Conservation (phyloP, 257 asterid species). For the Gardenia jasminoides region DNA sequence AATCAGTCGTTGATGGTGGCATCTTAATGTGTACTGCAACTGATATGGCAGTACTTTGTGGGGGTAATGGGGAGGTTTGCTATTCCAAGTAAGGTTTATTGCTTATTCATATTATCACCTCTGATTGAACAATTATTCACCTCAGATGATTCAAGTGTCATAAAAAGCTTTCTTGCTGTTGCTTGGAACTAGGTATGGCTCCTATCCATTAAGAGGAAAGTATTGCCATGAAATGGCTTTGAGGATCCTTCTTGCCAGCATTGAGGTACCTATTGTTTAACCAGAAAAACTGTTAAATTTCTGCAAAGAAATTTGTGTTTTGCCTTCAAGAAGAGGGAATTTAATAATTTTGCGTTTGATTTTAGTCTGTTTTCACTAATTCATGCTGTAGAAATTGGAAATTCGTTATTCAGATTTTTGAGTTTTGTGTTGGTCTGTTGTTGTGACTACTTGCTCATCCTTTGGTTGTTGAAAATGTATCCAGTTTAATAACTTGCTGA, state of each 20-base stretch:
- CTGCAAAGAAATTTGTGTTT: neutral
- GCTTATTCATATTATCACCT: constrained; percentile 4
- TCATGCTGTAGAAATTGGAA: neutral
- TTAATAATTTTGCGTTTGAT: neutral
- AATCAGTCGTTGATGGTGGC: constrained; percentile 92
- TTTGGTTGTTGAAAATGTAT: neutral
- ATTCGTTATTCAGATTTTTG: neutral
- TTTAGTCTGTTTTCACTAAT: neutral
- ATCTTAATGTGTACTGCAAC: constrained; percentile 95
- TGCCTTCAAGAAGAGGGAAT: neutral
- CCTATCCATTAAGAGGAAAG: constrained; percentile 91
- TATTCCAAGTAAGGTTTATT: constrained; percentile 79
- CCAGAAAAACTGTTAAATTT: constrained; percentile 1
- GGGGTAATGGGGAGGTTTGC: constrained; percentile 96
- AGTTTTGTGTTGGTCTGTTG: neutral
- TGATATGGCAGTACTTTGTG: constrained; percentile 99
- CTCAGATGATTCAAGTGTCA: constrained; percentile 1
- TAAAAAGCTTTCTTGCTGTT: constrained; percentile 20
- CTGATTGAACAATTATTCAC: constrained; percentile 2
- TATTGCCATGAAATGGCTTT: constrained; percentile 98
- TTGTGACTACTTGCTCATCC: neutral
- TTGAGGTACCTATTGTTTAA: constrained; percentile 58
- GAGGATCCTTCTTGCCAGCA: constrained; percentile 93
- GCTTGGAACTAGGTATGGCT: constrained; percentile 67
- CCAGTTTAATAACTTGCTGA: neutral